Evolutionary conservation across 441 rosid genomes (phyloP).

Genomic region (Euphorbia schlechtendalii): DNA sequence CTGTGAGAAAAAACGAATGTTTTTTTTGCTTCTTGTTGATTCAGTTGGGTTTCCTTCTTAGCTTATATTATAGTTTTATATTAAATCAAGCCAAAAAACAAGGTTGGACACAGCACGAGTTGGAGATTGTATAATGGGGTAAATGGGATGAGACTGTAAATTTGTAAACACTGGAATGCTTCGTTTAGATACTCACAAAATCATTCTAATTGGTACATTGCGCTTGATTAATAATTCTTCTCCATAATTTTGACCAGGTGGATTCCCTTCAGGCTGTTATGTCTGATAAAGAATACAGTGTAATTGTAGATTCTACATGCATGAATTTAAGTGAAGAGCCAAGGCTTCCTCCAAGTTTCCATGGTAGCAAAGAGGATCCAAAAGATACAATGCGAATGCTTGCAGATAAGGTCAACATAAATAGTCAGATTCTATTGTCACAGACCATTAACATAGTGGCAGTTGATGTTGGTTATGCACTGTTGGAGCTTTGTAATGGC

Average conservation of each 20-base stretch:
- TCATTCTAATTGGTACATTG: not conserved
- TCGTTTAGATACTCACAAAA: not conserved
- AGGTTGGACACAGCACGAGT: not conserved
- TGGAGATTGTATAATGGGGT: not conserved
- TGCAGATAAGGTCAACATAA: constrained; percentile 85
- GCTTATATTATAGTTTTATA: too few relatives aligned
- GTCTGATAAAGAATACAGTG: constrained; percentile 88
- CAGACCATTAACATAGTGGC: constrained; percentile 80
- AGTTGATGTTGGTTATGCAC: constrained; percentile 80
- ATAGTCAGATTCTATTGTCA: constrained; percentile 79
- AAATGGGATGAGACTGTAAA: not conserved
- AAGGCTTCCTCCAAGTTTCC: constrained; percentile 88
- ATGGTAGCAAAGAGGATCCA: constrained; percentile 65
- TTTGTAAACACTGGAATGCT: not conserved
- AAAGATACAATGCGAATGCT: constrained; percentile 69
- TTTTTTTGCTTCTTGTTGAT: not conserved
- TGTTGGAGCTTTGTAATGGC: constrained; percentile 88
- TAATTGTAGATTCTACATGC: constrained; percentile 57
- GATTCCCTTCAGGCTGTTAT: constrained; percentile 78
- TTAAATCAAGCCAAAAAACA: not conserved
- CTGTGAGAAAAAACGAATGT: not conserved
- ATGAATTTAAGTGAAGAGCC: constrained; percentile 85
- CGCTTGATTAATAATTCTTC: constrained; percentile 14
- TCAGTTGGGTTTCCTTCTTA: not conserved
- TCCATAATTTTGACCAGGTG: constrained; percentile 55